Evolutionary conservation across 352 stramenopile genomes (phyloP).

Genomic region (Globisporangium parvum): DNA sequence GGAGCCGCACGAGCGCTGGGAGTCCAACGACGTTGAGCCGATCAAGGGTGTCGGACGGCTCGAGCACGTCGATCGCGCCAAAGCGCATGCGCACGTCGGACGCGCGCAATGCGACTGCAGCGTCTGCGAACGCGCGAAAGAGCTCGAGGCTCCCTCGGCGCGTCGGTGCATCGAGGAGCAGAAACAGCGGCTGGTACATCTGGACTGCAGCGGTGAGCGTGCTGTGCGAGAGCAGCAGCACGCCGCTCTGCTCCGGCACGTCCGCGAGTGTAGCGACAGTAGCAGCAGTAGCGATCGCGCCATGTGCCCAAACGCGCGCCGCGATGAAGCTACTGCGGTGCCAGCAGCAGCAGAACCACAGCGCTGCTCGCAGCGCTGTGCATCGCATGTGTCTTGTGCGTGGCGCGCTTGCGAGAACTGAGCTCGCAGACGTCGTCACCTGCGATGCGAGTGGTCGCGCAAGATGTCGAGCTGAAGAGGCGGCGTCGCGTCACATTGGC

Average conservation of each 20-base stretch:
- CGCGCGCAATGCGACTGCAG: constrained; percentile 18
- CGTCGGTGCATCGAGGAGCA: constrained; percentile 31
- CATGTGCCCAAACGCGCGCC: not conserved
- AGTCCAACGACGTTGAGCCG: constrained; percentile 21
- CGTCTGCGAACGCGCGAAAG: constrained; percentile 25
- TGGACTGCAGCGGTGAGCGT: constrained; percentile 13
- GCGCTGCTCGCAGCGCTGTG: not conserved
- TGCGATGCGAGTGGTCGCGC: too few relatives aligned
- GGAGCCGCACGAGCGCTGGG: constrained; percentile 25
- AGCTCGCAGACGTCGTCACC: too few relatives aligned
- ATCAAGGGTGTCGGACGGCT: constrained; percentile 5
- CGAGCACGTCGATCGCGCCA: constrained; percentile 20
- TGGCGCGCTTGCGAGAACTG: too few relatives aligned
- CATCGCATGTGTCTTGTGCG: too few relatives aligned
- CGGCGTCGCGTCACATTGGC: too few relatives aligned
- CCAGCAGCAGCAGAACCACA: not conserved
- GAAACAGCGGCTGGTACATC: constrained; percentile 26
- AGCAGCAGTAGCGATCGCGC: not conserved
- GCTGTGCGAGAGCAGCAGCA: constrained; percentile 25
- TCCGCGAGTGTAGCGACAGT: not conserved
- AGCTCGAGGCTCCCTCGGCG: constrained; percentile 25
- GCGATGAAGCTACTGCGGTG: not conserved
- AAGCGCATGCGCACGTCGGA: constrained; percentile 21
- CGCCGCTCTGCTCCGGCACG: constrained; percentile 19
- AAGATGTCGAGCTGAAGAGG: too few relatives aligned